Percentiles rank a stretch among this genome's conserved stretches.
phyloP scores from a whole-genome alignment of 345 rosid genomes.

The Arabidopsis thaliana region DNA sequence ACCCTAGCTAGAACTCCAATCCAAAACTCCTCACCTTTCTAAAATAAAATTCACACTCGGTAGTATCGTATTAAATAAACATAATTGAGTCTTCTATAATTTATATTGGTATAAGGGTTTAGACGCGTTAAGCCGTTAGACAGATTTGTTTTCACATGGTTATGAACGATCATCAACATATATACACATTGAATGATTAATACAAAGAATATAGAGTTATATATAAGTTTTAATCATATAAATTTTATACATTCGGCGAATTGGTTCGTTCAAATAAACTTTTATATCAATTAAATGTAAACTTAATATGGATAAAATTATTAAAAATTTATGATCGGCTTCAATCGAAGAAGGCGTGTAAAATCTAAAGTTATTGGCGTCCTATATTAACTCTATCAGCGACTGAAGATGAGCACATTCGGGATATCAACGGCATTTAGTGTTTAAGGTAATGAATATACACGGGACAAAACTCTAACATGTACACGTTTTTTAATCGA shows the following conservation, averaged over 20 bases:
- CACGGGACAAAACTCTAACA: neutral
- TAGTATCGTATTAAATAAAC: slow-evolving; percentile 13
- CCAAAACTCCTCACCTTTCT: slow-evolving; percentile 24
- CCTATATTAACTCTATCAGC: neutral
- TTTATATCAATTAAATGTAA: neutral
- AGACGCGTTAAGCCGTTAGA: slow-evolving; percentile 43
- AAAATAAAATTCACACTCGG: neutral
- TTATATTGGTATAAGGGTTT: slow-evolving; percentile 26
- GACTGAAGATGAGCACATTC: neutral
- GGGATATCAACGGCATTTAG: neutral
- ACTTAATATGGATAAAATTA: neutral
- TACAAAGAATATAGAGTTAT: neutral
- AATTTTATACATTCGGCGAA: neutral
- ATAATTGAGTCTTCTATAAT: slow-evolving; percentile 29
- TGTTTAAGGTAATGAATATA: neutral
- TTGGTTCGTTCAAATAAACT: neutral
- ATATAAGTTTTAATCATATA: neutral
- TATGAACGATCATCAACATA: slow-evolving; percentile 18
- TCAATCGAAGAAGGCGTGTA: neutral
- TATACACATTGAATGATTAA: neutral
- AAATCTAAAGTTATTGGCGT: neutral
- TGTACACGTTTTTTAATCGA: neutral
- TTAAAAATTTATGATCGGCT: neutral
- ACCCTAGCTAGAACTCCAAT: slow-evolving; percentile 38
- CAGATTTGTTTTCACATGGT: slow-evolving; percentile 44